A percentile compares a stretch with the other conserved stretches of the same genome.
phyloP scores from a whole-genome alignment of 2,329 filamentous ascomycete species.

The Talaromyces sp. region DNA sequence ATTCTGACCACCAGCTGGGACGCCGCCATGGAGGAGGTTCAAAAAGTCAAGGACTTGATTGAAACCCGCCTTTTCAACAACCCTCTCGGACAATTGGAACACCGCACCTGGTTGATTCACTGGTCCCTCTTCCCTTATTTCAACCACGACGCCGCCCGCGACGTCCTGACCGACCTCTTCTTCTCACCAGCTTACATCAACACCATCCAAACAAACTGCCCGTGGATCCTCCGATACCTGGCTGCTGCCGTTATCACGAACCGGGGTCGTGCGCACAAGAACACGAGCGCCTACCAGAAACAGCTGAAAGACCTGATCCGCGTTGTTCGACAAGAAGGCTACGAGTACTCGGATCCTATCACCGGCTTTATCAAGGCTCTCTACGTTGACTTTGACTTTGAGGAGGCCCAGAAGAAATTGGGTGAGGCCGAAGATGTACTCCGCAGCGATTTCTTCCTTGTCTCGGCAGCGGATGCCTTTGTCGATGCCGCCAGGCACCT shows the following conservation, averaged over 20 bases:
- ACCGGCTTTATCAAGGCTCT: constrained; percentile 95
- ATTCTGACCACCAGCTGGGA: constrained; percentile 97
- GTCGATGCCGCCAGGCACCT: constrained; percentile 92
- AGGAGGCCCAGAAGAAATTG: constrained; percentile 89
- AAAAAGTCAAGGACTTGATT: constrained; percentile 86
- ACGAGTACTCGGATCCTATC: constrained; percentile 94
- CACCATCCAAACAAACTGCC: constrained; percentile 96
- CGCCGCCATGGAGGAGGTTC: constrained; percentile 80
- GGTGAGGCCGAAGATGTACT: constrained; percentile 84
- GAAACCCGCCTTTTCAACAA: constrained; percentile 95
- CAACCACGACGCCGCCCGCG: constrained; percentile 89
- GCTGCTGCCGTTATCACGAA: constrained; percentile 93
- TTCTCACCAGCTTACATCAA: constrained; percentile 98
- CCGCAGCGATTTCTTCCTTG: constrained; percentile 92
- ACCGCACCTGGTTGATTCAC: constrained; percentile 96
- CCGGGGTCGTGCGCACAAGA: constrained; percentile 73
- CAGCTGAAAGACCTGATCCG: constrained; percentile 96
- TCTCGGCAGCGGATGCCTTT: constrained; percentile 77
- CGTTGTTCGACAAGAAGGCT: constrained; percentile 92
- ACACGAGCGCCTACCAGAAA: constrained; percentile 83
- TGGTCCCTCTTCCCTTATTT: constrained; percentile 99
- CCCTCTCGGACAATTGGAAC: constrained; percentile 88
- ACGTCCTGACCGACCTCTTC: constrained; percentile 89
- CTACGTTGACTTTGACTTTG: constrained; percentile 95
- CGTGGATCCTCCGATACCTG: constrained; percentile 93